phyloP scores from a whole-genome alignment of 2,329 filamentous ascomycete genomes.

The Stromatinia cepivora region DNA sequence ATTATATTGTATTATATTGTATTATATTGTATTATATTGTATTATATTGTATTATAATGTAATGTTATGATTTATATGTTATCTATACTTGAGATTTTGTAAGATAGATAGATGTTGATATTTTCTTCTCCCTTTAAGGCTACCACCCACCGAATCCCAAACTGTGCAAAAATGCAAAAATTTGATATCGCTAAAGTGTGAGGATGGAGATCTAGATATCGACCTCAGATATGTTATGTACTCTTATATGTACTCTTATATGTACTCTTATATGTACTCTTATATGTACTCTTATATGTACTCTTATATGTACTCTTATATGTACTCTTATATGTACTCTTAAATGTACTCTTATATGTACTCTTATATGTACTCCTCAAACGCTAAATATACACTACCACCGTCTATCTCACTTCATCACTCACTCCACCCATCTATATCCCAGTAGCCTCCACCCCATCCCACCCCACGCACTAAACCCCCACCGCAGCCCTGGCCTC shows the following conservation, averaged over 20 bases:
- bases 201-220: background rate
- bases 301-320: background rate
- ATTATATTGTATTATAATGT: too few relatives aligned
- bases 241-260: background rate
- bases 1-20: too few relatives aligned
- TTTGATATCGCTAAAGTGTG: background rate
- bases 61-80: too few relatives aligned
- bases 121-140: too few relatives aligned
- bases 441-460: background rate
- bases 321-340: background rate
- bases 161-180: background rate
- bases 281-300: background rate
- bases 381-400: too few relatives aligned
- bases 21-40: too few relatives aligned
- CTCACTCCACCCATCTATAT: background rate
- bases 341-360: background rate
- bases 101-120: too few relatives aligned
- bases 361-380: background rate
- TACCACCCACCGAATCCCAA: too few relatives aligned
- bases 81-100: too few relatives aligned
- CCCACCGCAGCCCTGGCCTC: slow-evolving; percentile 17
- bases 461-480: background rate
- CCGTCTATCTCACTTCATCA: background rate
- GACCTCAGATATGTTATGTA: background rate
- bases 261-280: background rate